phyloP scores from a whole-genome alignment of 108 stramenopile species.

The Fistulifera solaris region DNA sequence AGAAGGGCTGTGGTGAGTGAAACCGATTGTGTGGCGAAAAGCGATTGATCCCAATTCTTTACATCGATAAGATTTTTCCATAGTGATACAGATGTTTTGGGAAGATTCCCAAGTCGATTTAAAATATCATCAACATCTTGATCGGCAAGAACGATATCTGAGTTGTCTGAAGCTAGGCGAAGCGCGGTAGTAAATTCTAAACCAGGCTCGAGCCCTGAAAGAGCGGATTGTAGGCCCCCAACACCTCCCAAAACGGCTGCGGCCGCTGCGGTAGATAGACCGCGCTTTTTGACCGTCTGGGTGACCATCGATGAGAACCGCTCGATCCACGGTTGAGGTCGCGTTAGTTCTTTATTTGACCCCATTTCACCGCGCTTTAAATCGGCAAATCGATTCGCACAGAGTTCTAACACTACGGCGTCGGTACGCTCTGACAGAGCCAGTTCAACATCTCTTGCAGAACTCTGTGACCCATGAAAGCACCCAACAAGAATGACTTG shows the following conservation, averaged over 20 bases:
- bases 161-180: neutral
- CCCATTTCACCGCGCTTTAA: constrained; percentile 12
- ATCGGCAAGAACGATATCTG: constrained; percentile 35
- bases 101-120: constrained; percentile 22
- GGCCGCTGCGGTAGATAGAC: constrained; percentile 24
- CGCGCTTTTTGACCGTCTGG: constrained; percentile 13
- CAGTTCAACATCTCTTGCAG: constrained; percentile 18
- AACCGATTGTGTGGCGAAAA: neutral
- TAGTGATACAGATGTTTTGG: constrained; percentile 3
- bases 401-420: constrained; percentile 28
- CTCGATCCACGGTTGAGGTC: constrained; percentile 3
- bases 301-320: constrained; percentile 15
- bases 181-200: constrained; percentile 34
- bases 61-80: neutral
- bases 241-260: constrained; percentile 26
- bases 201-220: constrained; percentile 33
- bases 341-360: neutral
- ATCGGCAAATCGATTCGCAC: constrained; percentile 27
- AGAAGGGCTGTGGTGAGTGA: no score
- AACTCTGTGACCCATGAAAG: constrained; percentile 30
- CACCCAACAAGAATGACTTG: constrained; percentile 33
- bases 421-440: constrained; percentile 4
- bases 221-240: constrained; percentile 15
- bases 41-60: neutral
- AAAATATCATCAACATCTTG: constrained; percentile 32